A percentile compares a stretch with the other conserved stretches of the same genome.
Conservation (phyloP, 1,284 basidiomycete species). For the Athelia sp. region DNA sequence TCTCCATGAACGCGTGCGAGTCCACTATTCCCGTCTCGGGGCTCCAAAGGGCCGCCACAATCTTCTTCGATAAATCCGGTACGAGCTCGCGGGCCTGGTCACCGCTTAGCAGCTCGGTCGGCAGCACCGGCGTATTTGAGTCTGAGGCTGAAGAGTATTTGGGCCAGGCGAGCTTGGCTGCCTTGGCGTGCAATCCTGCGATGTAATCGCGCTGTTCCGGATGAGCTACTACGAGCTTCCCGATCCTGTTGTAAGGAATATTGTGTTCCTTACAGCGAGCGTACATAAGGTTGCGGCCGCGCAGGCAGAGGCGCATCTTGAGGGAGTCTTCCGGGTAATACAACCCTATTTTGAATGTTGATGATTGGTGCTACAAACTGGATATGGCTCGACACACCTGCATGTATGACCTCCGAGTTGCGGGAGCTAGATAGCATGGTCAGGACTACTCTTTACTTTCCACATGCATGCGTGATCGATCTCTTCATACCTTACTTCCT, state of each 20-base stretch:
- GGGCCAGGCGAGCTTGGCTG: conserved; percentile 48
- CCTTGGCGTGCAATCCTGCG: conserved; percentile 62
- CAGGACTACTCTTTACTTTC: neutral
- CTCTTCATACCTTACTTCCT: conserved; percentile 84
- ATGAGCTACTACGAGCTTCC: conserved; percentile 85
- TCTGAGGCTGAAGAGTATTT: conserved; percentile 25
- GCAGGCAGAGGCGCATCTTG: conserved; percentile 85
- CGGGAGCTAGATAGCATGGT: conserved; percentile 57
- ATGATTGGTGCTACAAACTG: neutral
- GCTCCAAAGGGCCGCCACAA: conserved; percentile 75
- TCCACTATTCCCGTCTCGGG: conserved; percentile 91
- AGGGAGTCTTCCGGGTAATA: conserved; percentile 84
- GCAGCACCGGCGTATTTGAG: conserved; percentile 39
- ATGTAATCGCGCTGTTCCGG: conserved; percentile 68
- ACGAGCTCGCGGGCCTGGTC: conserved; percentile 76
- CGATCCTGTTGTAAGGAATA: conserved; percentile 72
- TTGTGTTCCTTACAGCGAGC: conserved; percentile 61
- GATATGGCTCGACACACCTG: conserved; percentile 42
- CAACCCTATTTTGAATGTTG: conserved; percentile 40
- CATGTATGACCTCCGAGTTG: conserved; percentile 96
- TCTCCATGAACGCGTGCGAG: conserved; percentile 78
- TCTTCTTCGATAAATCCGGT: conserved; percentile 72
- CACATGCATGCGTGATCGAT: conserved; percentile 1
- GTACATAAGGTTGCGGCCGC: conserved; percentile 86
- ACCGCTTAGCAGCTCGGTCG: conserved; percentile 67